Percentiles rank a stretch among this genome's conserved stretches.
phyloP scores from a whole-genome alignment of 495 filamentous ascomycete species.

The Talaromyces borbonicus region DNA sequence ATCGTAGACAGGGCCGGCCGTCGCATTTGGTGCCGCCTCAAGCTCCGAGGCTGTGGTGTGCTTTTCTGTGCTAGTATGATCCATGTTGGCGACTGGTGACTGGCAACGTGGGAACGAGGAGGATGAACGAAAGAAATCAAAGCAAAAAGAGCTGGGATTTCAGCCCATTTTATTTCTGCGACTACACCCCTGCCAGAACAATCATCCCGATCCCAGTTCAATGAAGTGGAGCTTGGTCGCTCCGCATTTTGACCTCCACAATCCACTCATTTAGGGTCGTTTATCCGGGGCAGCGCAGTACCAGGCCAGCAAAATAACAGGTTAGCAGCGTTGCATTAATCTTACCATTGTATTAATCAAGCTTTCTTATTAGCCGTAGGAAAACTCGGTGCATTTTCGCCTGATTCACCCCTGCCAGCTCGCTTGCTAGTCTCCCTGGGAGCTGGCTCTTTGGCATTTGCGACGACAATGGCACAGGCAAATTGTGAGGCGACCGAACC shows the following conservation, averaged over 20 bases:
- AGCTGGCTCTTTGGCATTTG: not conserved
- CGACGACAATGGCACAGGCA: not conserved
- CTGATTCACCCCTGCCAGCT: no score
- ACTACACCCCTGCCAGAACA: slow-evolving; percentile 13
- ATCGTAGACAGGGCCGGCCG: slow-evolving; percentile 28
- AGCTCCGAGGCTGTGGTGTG: slow-evolving; percentile 25
- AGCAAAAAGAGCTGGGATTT: slow-evolving; percentile 17
- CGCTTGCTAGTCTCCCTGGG: no score
- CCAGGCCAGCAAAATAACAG: not conserved
- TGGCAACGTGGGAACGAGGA: slow-evolving; percentile 9
- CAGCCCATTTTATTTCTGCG: slow-evolving; percentile 23
- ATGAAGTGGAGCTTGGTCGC: slow-evolving; percentile 24
- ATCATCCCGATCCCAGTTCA: slow-evolving; percentile 13
- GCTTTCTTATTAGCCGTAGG: slow-evolving; percentile 6
- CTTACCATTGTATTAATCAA: not conserved
- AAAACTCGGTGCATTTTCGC: slow-evolving; percentile 1
- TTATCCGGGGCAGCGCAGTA: slow-evolving; percentile 14
- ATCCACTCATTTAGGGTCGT: slow-evolving; percentile 8
- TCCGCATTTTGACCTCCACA: slow-evolving; percentile 18
- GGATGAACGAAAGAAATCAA: no score
- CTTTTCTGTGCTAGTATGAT: slow-evolving; percentile 26
- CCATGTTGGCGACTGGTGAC: slow-evolving; percentile 31
- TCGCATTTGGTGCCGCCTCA: slow-evolving; percentile 26
- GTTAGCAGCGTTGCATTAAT: slow-evolving; percentile 12
- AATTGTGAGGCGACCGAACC: no score